Evolutionary conservation across 73 alveolate species (phyloP), one percentile per base, ranked within the genome.

Genomic region (Paramecium biaurelia): DNA sequence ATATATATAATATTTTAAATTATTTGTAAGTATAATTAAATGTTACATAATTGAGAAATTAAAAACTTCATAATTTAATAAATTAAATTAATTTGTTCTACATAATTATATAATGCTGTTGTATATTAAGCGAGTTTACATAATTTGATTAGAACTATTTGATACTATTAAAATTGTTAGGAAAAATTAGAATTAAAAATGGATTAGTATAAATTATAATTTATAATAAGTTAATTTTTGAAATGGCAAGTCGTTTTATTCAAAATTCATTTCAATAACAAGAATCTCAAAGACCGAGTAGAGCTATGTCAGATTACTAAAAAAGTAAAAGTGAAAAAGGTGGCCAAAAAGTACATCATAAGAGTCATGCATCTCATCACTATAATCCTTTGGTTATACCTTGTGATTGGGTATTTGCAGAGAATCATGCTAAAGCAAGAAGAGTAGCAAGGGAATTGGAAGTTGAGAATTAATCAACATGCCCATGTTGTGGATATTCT

Each of bases 401-500:
- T 18, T 68, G 85, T 15, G 94, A 89, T 70, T 89, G 94, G 92
- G 35, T 35, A 21, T 42, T 70, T 20, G 94, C 92, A 4, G 43
- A 68, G 84, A 41, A 70, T 42, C 94, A 89, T 42, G 89, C 94
- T n/a, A 41, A 42, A 70, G 79, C 94, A 5, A 37, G 94, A 70
- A 82, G 87, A 45, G 87, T 82, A 7, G 87, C 85, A 70, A 42
- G 67, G 32, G 94, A 89, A 43, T 42, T 38, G 58, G 84, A 70
- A 18, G 67, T 37, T 30, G 70, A 38, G 45, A 57, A 18, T 67
- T 67, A 7, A 72, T 35, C 30, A 24, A 43, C 57, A 14, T 89
- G 94, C 15, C 88, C 57, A 0, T 89, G 94, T 70, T 89, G 94
- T 89, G 94, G 94, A 12, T 89, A 89, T 72, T 63, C 70, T 1